Evolutionary conservation across 2,329 filamentous ascomycete species (phyloP).

Genomic region (Huntiella omanensis): DNA sequence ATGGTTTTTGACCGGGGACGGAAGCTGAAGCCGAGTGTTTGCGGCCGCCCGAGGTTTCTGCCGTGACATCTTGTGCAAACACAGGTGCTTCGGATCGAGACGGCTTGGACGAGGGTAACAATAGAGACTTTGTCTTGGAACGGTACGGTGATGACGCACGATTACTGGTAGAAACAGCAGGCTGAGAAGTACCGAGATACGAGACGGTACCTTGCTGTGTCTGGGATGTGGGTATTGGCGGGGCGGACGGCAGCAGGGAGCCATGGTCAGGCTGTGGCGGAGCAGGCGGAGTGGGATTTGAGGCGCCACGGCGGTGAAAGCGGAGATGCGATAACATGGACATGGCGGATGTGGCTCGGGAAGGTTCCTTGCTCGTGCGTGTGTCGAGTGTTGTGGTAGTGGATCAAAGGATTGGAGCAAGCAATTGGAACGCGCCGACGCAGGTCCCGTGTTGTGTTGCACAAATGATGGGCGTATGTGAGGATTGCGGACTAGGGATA

Average conservation of each 20-base stretch:
- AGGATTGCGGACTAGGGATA: too few relatives aligned
- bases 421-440: too few relatives aligned
- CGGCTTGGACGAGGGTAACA: constrained; percentile 10
- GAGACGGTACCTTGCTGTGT: constrained; percentile 3
- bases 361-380: background rate
- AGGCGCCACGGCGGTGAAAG: constrained; percentile 40
- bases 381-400: background rate
- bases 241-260: constrained; percentile 1
- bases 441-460: too few relatives aligned
- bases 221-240: background rate
- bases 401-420: too few relatives aligned
- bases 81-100: too few relatives aligned
- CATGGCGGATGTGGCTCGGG: background rate
- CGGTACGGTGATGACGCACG: constrained; percentile 7
- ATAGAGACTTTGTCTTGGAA: constrained; percentile 10
- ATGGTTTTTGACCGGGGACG: constrained; percentile 12
- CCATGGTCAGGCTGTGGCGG: constrained; percentile 16
- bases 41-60: constrained; percentile 12
- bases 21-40: constrained; percentile 12
- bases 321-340: constrained; percentile 35
- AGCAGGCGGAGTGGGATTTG: constrained; percentile 34
- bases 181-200: constrained; percentile 7
- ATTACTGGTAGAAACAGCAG: background rate
- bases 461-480: too few relatives aligned
- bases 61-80: too few relatives aligned